Base-by-base conservation (phyloP, 1,284 basidiomycete species). In the Cryptococcus sp. region DNA sequence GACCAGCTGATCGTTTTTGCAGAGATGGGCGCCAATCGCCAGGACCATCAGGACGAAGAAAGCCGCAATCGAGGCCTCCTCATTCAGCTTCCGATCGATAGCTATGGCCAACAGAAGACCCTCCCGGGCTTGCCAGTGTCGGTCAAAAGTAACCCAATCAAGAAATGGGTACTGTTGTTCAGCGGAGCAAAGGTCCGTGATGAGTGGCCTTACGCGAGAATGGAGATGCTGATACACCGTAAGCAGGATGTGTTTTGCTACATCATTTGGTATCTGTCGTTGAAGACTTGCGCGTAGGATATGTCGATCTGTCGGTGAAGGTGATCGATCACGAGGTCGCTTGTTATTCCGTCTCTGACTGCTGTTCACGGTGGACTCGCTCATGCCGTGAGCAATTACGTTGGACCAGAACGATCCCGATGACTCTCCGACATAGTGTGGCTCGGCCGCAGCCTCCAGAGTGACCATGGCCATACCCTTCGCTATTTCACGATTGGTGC, bases 381-480 rank as follows among this genome's bases (percentile, higher is more conserved):
- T 43, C 51, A 62, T 53, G 0, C 57, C 57, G 16, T 52, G 50
- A 11, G 53, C 36, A 10, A 62, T 54, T 1, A 62, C 42, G 7
- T 50, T 50, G 4, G 53, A 54, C 60, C 60, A 62, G 2, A 60
- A 24, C 2, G 51, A 60, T 32, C 58, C 60, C 1, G 55, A 55
- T 7, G 58, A 60, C 28, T 60, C 60, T 24, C 60, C 60, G 16
- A 62, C 51, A 25, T 62, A 62, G 37, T 62, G 60, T 9, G 60
- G 60, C 37, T 62, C 60, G 9, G 58, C 60, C 9, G 60, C 54
- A 14, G 60, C 60, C 32, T 62, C 58, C 13, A 62, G 48, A 3
- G 60, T 60, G 13, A 62, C 53, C 60, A 62, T 60, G 2, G 60
- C 60, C 32, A 62, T 45, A 3, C 60, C 60, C 36, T 55, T 60